Evolutionary conservation across 192 early-diverging fungal genomes (phyloP), one percentile per base, ranked within the genome.

Genomic region (Dimargaris xerosporica): DNA sequence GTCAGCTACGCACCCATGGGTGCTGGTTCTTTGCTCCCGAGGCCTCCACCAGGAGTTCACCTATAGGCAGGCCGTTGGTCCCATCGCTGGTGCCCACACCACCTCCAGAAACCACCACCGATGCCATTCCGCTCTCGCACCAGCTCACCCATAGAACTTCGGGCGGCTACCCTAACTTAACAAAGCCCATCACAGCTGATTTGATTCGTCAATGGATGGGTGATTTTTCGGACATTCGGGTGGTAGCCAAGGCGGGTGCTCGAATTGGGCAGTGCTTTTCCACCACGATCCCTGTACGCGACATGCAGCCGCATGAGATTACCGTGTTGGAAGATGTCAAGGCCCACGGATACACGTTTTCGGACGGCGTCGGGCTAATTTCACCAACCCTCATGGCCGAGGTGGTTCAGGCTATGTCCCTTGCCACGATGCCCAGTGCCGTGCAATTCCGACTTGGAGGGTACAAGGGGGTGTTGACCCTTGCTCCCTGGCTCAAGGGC

Each of bases 261-360:
- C 73, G 83, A 5, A 81, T 85, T 72, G 83, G 84, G 0, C 89
- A 89, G 66, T 85, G 82, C 62, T 86, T 89, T 61, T 85, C 85
- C 0, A 80, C 83, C 7, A 87, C 87, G 1, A 68, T 70, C 0
- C 75, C 76, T 16, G 78, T 80, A 16, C 65, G 67, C 3, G 63
- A 65, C 1, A 45, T 87, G 12, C 28, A 54, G 6, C 61, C 62
- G 5, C 46, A 70, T 5, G 73, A 82, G 2, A 70, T 84, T 0
- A 52, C 62, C 31, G 44, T 60, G 0, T 77, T 89, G 45, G 56
- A 61, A 0, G 89, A 91, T 54, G 69, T 91, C 44, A 67, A 73
- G 45, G 59, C 68, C 4, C 74, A 85, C 54, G 71, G 73, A 5
- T 85, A 70, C 54, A 73, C 58, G 0, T 91, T 91, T 62, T 85